A percentile compares a stretch with the other conserved stretches of the same genome.
phyloP scores from a whole-genome alignment of 2,329 filamentous ascomycete species.

The Chalara sp. region DNA sequence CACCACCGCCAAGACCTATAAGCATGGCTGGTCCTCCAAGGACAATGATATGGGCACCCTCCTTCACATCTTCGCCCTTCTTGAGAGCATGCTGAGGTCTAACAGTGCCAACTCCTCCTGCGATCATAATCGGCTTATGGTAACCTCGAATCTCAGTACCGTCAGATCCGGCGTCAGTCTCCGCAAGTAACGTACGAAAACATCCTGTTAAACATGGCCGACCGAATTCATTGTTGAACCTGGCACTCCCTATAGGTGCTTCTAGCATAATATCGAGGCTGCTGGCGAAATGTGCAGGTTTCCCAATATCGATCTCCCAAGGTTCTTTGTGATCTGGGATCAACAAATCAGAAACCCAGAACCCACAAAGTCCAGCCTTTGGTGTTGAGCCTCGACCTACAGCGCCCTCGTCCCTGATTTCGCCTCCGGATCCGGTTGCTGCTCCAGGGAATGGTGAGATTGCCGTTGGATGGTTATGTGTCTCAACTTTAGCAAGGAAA shows the following conservation, averaged over 20 bases:
- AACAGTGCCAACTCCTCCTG: slow-evolving; percentile 89
- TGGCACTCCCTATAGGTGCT: slow-evolving; percentile 87
- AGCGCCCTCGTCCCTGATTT: slow-evolving; percentile 91
- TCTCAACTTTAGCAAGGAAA: slow-evolving; percentile 90
- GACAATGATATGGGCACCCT: slow-evolving; percentile 87
- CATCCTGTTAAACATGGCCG: slow-evolving; percentile 82
- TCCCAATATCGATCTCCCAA: slow-evolving; percentile 89
- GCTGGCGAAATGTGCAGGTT: slow-evolving; percentile 85
- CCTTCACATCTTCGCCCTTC: slow-evolving; percentile 66
- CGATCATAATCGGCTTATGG: slow-evolving; percentile 98
- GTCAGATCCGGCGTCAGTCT: slow-evolving; percentile 51
- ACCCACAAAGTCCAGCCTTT: slow-evolving; percentile 86
- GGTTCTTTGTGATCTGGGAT: slow-evolving; percentile 78
- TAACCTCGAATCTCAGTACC: slow-evolving; percentile 74
- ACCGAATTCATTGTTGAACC: slow-evolving; percentile 98
- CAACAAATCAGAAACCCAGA: slow-evolving; percentile 89
- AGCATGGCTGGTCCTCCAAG: slow-evolving; percentile 96
- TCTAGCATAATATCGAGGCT: slow-evolving; percentile 97
- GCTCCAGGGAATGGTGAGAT: slow-evolving; percentile 91
- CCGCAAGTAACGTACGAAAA: slow-evolving; percentile 81
- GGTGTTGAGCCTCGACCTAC: slow-evolving; percentile 89
- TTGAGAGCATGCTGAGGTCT: slow-evolving; percentile 88
- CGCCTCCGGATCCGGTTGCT: slow-evolving; percentile 89
- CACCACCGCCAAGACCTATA: slow-evolving; percentile 91
- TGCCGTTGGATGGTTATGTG: slow-evolving; percentile 94